Conservation (phyloP, 1,284 basidiomycete genomes). For the Chalciporus sp. region DNA sequence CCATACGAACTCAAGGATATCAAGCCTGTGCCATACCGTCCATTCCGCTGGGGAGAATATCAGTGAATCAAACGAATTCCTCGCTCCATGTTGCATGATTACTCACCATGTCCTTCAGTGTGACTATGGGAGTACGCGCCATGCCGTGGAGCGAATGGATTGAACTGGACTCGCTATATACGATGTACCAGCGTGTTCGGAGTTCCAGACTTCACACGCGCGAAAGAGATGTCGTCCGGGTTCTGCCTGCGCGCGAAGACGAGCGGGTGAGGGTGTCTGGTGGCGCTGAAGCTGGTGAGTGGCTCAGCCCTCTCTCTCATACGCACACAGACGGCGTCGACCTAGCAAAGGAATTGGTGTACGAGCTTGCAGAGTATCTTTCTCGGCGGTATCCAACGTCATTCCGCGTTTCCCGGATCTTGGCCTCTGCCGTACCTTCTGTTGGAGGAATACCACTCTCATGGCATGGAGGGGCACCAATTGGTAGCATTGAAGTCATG, state of each 20-base stretch:
- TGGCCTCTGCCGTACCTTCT: conserved; percentile 11
- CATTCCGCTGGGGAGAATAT: conserved; percentile 64
- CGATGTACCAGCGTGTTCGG: conserved; percentile 53
- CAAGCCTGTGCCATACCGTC: conserved; percentile 62
- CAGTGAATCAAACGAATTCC: conserved; percentile 45
- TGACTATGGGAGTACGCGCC: conserved; percentile 67
- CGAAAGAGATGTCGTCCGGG: conserved; percentile 47
- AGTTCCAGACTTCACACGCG: conserved; percentile 51
- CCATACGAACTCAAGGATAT: conserved; percentile 42
- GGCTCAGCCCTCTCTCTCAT: background rate
- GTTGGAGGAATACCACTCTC: conserved; percentile 35
- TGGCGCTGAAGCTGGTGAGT: conserved; percentile 51
- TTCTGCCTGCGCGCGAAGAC: conserved; percentile 41
- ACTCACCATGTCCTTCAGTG: conserved; percentile 37
- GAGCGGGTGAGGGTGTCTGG: conserved; percentile 49
- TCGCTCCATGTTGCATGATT: background rate
- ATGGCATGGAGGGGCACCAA: conserved; percentile 52
- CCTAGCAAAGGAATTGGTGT: conserved; percentile 59
- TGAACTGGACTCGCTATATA: conserved; percentile 60
- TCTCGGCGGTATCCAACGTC: conserved; percentile 57
- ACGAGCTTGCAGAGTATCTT: conserved; percentile 65
- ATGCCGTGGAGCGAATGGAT: conserved; percentile 70
- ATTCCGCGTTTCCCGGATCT: conserved; percentile 52
- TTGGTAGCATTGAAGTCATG: conserved; percentile 53
- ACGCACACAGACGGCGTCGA: background rate